Percentiles rank a stretch among this genome's conserved stretches.
These are phyloP conservation scores for Wickerhamiella spandovensis DNA, from an alignment of 805 yeast genomes.

Conservation along the genomic window DNA sequence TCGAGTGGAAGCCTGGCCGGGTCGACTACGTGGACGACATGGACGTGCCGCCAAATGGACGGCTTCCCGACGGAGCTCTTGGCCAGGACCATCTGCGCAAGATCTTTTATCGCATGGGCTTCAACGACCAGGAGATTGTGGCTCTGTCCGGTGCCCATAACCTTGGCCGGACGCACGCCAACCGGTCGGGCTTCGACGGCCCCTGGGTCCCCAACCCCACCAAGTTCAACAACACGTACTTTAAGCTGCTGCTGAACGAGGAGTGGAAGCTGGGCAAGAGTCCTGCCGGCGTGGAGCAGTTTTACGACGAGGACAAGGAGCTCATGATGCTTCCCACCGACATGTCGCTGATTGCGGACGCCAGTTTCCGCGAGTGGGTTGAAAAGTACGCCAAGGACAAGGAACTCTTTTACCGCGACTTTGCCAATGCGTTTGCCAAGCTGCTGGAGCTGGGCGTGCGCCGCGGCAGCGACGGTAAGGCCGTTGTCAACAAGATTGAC, in stretches of 20 bases:
- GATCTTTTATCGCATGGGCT: constrained; percentile 46
- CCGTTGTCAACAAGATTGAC: constrained; percentile 18
- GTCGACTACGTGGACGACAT: constrained; percentile 42
- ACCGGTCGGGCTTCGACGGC: constrained; percentile 69
- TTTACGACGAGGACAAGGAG: constrained; percentile 38
- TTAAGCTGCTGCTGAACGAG: constrained; percentile 37
- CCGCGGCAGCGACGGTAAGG: constrained; percentile 37
- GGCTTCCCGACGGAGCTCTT: constrained; percentile 45
- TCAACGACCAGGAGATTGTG: constrained; percentile 49
- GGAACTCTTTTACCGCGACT: constrained; percentile 47
- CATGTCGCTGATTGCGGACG: constrained; percentile 51
- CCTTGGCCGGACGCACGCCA: constrained; percentile 47
- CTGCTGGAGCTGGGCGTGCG: constrained; percentile 64
- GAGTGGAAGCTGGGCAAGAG: constrained; percentile 36
- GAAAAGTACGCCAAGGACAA: constrained; percentile 55
- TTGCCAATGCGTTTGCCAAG: constrained; percentile 53
- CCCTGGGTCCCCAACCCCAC: constrained; percentile 84
- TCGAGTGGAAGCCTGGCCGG: constrained; percentile 68
- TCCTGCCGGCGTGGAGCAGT: constrained; percentile 28
- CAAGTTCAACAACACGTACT: constrained; percentile 62
- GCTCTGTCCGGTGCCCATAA: constrained; percentile 50
- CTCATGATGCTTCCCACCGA: constrained; percentile 86
- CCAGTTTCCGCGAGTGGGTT: constrained; percentile 46
- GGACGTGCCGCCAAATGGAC: constrained; percentile 48
- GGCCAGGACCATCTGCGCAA: constrained; percentile 42